A percentile compares a stretch with the other conserved stretches of the same genome.
Evolutionary conservation across 306 rosid genomes (phyloP).

Genomic region (Cucurbita maxima): DNA sequence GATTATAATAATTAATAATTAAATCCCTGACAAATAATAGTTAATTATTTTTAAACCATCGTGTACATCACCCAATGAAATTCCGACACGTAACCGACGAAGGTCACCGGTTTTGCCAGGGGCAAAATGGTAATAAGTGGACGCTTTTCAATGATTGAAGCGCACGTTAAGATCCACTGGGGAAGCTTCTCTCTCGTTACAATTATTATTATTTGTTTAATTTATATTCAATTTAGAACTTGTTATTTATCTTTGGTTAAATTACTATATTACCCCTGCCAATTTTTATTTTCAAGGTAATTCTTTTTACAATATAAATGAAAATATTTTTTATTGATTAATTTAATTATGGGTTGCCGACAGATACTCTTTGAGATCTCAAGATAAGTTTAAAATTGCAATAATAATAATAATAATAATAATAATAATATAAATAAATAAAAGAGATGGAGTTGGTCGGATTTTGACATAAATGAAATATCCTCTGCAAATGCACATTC

Average conservation of each 20-base stretch:
- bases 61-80: not conserved
- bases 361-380: slow-evolving; percentile 3
- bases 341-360: not conserved
- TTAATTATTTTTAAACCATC: not conserved
- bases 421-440: not conserved
- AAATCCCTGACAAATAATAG: not conserved
- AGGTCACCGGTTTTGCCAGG: not conserved
- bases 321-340: not conserved
- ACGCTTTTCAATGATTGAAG: not conserved
- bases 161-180: not conserved
- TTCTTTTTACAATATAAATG: too few species aligned
- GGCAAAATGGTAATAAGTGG: not conserved
- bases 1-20: not conserved
- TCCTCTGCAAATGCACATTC: not conserved
- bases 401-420: not conserved
- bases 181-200: not conserved
- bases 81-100: not conserved
- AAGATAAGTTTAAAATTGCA: not conserved
- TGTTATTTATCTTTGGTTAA: too few species aligned
- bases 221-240: too few species aligned
- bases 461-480: not conserved
- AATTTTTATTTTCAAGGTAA: too few species aligned
- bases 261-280: too few species aligned
- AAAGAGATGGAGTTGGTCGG: not conserved
- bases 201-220: not conserved